Base-by-base conservation (phyloP, 495 filamentous ascomycete species). In the Tuber melanosporum region DNA sequence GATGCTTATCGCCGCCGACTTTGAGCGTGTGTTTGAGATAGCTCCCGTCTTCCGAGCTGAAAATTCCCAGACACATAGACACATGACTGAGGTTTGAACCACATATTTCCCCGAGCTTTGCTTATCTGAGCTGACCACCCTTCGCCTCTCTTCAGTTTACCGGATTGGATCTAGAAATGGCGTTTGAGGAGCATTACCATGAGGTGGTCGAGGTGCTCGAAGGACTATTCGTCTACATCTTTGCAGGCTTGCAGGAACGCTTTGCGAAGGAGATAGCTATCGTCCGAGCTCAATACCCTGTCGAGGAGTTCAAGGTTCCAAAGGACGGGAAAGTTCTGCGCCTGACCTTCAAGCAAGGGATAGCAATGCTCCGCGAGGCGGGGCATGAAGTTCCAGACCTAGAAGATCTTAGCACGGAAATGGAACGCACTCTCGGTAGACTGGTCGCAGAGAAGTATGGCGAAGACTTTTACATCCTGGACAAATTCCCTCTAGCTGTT, bases 151-250 rank as follows among this genome's bases (percentile, higher is more conserved):
- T 62, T 12, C 32, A 82, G 87, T 99, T 97, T 86, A 93, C 93
- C 69, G 95, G 95, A 84, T 92, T 99, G 76, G 95, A 99, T 92
- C 87, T 98, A 82, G 95, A 98, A 84, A 98, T 97, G 92, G 94
- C 94, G 49, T 97, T 98, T 84, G 89, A 92, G 74, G 86, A 92
- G 74, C 89, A 94, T 85, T 98, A 98, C 86, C 89, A 92, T 83
- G 95, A 99, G 84, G 94, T 96, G 52, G 85, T 93, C 41, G 85
- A 90, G 39, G 90, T 92, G 79, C 89, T 97, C 39, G 95, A 98
- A 84, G 86, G 91, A 76, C 91, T 96, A 22, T 90, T 99, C 81
- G 89, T 97, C 77, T 89, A 92, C 85, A 97, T 99, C 81, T 95
- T 99, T 88, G 89, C 89, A 47, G 89, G 91, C 52, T 87, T 95